These are phyloP conservation scores for Alnus rubra DNA, from an alignment of 306 rosid species.

Conservation along the genomic window DNA sequence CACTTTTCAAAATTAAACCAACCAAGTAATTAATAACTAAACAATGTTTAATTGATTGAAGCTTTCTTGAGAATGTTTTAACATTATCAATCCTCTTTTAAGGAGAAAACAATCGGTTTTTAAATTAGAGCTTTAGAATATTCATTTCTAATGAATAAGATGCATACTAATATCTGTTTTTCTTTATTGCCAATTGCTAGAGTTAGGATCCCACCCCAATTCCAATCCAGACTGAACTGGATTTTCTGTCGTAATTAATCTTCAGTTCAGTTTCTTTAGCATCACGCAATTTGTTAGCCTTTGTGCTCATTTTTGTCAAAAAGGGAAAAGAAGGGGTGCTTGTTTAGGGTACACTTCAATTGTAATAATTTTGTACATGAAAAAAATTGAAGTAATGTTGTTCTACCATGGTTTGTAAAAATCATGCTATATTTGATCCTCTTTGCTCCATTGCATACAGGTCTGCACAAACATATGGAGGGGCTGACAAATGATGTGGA, in stretches of 20 bases:
- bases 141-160: too few species aligned
- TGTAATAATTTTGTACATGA: background rate
- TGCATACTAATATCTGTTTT: too few species aligned
- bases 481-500: conserved; percentile 88
- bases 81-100: background rate
- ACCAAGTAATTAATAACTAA: background rate
- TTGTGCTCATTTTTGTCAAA: too few species aligned
- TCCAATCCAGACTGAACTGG: too few species aligned
- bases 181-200: too few species aligned
- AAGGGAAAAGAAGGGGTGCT: too few species aligned
- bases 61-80: background rate
- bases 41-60: background rate
- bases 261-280: too few species aligned
- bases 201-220: too few species aligned
- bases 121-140: too few species aligned
- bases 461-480: conserved; percentile 73
- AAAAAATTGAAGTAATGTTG: background rate
- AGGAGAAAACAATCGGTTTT: background rate
- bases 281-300: too few species aligned
- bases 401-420: background rate
- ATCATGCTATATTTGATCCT: conserved; percentile 24
- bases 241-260: too few species aligned
- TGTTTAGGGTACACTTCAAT: background rate
- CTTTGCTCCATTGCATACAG: conserved; percentile 40
- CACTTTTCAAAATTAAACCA: background rate